Evolutionary conservation across 176 grass and related monocot genomes (phyloP), one percentile per base, ranked within the genome.

Genomic region (Chloris gayana): DNA sequence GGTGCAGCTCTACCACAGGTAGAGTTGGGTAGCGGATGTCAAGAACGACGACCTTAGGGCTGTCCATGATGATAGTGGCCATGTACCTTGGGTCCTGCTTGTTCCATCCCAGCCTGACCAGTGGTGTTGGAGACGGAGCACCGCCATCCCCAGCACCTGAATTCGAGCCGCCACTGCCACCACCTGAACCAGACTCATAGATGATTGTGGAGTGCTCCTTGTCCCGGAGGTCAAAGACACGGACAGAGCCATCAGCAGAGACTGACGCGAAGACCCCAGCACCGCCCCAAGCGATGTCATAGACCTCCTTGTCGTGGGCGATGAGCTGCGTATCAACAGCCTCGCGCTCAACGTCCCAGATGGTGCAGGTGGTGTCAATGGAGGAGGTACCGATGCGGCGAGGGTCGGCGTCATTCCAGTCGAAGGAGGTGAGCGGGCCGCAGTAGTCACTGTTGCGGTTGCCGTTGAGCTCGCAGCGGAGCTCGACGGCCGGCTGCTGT

Each of bases 191-290:
- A 27, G 93, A 92, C 82, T 98, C 95, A 0, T 98, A 98, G 79
- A 98, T 98, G 24, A 98, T 98, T 57, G 95, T 98, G 14, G 95
- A 98, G 76, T 98, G 95, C 74, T 98, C 95, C 88, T 98, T 98
- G 57, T 98, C 95, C 35, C 95, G 90, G 30, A 98, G 90, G 51
- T 98, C 95, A 82, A 98, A 98, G n/a, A 98, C 95, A 29, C 95
- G 87, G 12, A 98, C 95, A 0, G 95, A 98, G 41, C 95, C 95
- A 0, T 98, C 95, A 0, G 95, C 95, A 1, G 95, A 98, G 33
- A 98, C 95, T 0, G 95, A 98, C 3, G 95, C 95, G 61, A 98
- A 98, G 30, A 98, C 95, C 17, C 92, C 95, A 0, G 94, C 97
- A 0, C 97, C 97, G 1, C 97, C 97, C 97, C 97, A 99, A 18